Base-by-base conservation (phyloP, 225 moss, liverwort and hornwort genomes). In the Pseudoscleropodium purum region DNA sequence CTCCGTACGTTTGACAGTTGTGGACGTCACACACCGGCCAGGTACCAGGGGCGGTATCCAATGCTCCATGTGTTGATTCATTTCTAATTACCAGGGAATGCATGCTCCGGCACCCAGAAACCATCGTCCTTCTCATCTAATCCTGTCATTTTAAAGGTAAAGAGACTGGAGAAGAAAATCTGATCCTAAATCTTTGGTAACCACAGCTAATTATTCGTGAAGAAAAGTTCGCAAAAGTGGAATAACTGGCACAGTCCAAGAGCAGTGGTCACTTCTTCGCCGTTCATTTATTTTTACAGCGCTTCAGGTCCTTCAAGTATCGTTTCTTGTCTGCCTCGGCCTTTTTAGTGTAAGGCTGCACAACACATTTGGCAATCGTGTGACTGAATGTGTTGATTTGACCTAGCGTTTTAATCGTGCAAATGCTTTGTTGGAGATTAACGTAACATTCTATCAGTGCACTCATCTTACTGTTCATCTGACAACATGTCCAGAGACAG, bases 251-350 rank as follows among this genome's bases (percentile, higher is more conserved):
- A 65, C 43, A 73, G 26, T 82, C 17, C 68, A 79, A n/a, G 39
- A 89, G 73, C 85, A 54, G 54, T 65, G 67, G 67, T 76, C 56
- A 43, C 65, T 33, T 27, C 41, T 79, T 69, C 30, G 27, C 49
- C 45, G 33, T 31, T 93, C 89, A 91, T 68, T 94, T 43, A 29
- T 36, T 81, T 64, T 90, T 94, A 82, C 90, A 94, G 24, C 94
- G 92, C 88, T 96, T 96, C 88, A 96, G 70, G 56, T 98, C 94
- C 86, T 92, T 96, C 74, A 91, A 85, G 77, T 96, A 94, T 75
- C 97, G 91, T 91, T 92, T 94, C 91, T 98, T 98, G 91, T 98
- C 97, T 59, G 84, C 70, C 89, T 96, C 89, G 7, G 96, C 91
- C 91, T 96, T 95, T 75, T 95, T 94, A 4, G 91, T 77, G 57